Percentiles rank a stretch among this genome's conserved stretches.
These are phyloP conservation scores for Scheffersomyces segobiensis DNA, from an alignment of 1,139 yeast genomes.

Conservation along the genomic window DNA sequence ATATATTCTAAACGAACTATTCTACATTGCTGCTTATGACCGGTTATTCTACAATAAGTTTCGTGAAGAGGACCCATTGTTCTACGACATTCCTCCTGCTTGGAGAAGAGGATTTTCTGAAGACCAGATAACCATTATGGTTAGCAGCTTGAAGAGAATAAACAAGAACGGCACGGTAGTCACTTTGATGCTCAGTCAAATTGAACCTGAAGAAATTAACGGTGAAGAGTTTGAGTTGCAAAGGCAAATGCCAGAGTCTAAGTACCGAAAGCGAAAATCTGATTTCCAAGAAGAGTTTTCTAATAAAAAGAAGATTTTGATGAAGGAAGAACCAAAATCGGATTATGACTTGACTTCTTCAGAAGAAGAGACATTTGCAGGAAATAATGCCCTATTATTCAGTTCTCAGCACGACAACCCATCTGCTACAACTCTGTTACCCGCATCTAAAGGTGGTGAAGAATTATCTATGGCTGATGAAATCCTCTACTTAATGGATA, in stretches of 20 bases:
- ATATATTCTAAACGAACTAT: slow-evolving; percentile 25
- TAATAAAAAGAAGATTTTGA: background rate
- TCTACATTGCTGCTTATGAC: slow-evolving; percentile 30
- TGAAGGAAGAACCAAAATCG: background rate
- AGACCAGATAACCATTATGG: slow-evolving; percentile 9
- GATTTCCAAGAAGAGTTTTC: background rate
- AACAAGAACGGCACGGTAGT: slow-evolving; percentile 13
- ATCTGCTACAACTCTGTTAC: background rate
- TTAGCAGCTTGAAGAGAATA: slow-evolving; percentile 14
- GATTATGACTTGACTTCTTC: background rate
- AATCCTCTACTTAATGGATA: background rate
- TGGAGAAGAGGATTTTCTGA: background rate
- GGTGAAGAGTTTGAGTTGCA: slow-evolving; percentile 10
- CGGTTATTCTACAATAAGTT: slow-evolving; percentile 19
- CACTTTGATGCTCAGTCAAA: slow-evolving; percentile 16
- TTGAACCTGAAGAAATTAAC: slow-evolving; percentile 11
- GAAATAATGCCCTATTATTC: background rate
- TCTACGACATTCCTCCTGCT: background rate
- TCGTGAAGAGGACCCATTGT: slow-evolving; percentile 9
- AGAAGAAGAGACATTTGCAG: background rate
- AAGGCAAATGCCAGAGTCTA: background rate
- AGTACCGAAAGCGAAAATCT: background rate
- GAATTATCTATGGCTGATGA: background rate
- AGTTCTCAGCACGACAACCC: background rate
- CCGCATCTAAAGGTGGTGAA: background rate